phyloP scores from a whole-genome alignment of 352 stramenopile genomes.

The Pythium brachiatum region DNA sequence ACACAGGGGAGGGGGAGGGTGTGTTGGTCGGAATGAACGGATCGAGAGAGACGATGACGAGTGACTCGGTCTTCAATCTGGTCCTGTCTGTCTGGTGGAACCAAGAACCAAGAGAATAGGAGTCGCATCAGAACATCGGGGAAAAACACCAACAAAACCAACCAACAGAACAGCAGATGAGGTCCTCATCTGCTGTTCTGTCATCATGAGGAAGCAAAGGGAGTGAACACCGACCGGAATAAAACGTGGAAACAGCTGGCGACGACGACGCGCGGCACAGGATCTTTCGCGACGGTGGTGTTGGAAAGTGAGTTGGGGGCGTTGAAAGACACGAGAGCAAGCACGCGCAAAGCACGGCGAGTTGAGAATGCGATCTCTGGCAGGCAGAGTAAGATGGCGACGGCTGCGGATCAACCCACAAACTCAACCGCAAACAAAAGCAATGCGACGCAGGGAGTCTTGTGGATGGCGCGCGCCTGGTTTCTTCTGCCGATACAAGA shows the following conservation, averaged over 20 bases:
- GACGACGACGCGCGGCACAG: slow-evolving; percentile 15
- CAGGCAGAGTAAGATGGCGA: not conserved
- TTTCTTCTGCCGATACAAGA: slow-evolving; percentile 24
- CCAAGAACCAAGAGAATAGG: slow-evolving; percentile 1
- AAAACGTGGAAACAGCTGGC: slow-evolving; percentile 24
- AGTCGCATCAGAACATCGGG: slow-evolving; percentile 3
- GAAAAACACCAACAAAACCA: slow-evolving; percentile 3
- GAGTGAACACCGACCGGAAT: slow-evolving; percentile 11
- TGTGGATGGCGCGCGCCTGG: not conserved
- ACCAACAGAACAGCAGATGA: not conserved
- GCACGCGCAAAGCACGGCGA: not conserved
- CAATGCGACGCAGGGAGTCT: not conserved
- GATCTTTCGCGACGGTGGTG: slow-evolving; percentile 18
- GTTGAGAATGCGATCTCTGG: slow-evolving; percentile 1
- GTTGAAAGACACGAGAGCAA: not conserved
- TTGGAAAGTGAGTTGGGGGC: not conserved
- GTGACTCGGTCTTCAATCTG: not conserved
- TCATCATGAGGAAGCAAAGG: not conserved
- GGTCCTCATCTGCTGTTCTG: no score
- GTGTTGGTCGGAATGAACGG: not conserved
- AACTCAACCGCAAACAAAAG: not conserved
- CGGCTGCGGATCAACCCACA: not conserved
- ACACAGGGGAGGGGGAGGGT: slow-evolving; percentile 11
- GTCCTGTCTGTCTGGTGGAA: not conserved
- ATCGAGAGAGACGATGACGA: slow-evolving; percentile 5